Conservation (phyloP, 805 yeast species). For the Kluyveromyces starmeri region DNA sequence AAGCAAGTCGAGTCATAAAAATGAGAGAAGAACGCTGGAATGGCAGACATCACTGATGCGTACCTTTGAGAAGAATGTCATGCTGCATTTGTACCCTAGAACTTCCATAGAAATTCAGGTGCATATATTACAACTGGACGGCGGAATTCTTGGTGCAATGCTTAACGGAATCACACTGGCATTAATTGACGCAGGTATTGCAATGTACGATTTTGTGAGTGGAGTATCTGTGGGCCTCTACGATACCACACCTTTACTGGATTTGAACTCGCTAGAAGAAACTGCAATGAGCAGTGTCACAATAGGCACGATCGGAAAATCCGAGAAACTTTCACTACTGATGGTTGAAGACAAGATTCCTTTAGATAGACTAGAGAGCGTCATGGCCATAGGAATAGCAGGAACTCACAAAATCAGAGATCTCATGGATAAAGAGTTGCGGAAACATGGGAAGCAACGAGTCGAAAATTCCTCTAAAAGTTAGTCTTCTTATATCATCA, state of each 20-base stretch:
- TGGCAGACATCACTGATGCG: constrained; percentile 56
- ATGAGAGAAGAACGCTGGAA: constrained; percentile 64
- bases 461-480: constrained; percentile 32
- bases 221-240: constrained; percentile 73
- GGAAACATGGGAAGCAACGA: constrained; percentile 61
- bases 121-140: constrained; percentile 82
- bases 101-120: constrained; percentile 69
- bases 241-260: constrained; percentile 72
- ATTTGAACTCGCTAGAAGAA: constrained; percentile 76
- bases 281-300: constrained; percentile 74
- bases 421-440: constrained; percentile 76
- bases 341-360: constrained; percentile 80
- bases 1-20: constrained; percentile 49
- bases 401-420: constrained; percentile 80
- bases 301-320: constrained; percentile 73
- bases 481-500: no score
- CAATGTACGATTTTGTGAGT: constrained; percentile 84
- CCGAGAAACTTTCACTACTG: constrained; percentile 68
- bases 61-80: constrained; percentile 66
- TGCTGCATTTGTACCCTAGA: constrained; percentile 69
- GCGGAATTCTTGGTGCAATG: constrained; percentile 73
- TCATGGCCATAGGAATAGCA: constrained; percentile 73
- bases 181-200: constrained; percentile 87
- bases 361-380: constrained; percentile 65
- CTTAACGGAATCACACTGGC: constrained; percentile 85